phyloP scores from a whole-genome alignment of 177 flowering plant genomes.

The Vitis hybrid region DNA sequence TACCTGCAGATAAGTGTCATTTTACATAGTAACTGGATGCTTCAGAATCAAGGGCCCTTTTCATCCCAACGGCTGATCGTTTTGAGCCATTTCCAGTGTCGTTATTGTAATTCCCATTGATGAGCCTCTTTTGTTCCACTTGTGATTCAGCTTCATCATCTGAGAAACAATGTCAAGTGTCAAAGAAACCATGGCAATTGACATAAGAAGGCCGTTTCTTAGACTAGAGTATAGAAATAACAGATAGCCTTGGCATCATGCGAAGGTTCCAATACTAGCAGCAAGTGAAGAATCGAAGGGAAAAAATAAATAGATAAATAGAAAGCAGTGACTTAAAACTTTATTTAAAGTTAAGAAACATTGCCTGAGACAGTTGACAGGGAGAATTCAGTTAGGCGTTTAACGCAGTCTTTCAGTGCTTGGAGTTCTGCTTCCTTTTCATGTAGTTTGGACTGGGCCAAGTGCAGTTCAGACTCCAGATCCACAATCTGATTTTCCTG shows the following conservation, averaged over 20 bases:
- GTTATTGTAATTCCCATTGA: slow-evolving; percentile 5
- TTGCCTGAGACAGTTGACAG: slow-evolving; percentile 43
- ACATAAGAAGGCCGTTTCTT: too few relatives aligned
- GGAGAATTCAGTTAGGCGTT: slow-evolving; percentile 50
- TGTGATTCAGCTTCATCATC: slow-evolving; percentile 40
- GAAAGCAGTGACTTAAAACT: not conserved
- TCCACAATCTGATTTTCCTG: slow-evolving; percentile 61
- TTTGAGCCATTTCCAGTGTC: slow-evolving; percentile 13
- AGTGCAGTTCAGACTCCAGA: slow-evolving; percentile 49
- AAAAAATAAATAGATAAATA: not conserved
- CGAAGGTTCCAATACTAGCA: too few relatives aligned
- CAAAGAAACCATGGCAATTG: too few relatives aligned
- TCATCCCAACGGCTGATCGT: slow-evolving; percentile 41
- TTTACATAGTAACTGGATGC: too few relatives aligned
- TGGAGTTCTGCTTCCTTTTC: slow-evolving; percentile 71
- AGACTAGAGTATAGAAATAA: too few relatives aligned
- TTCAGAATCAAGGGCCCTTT: slow-evolving; percentile 35
- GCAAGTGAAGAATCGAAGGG: not conserved
- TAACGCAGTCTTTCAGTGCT: slow-evolving; percentile 58
- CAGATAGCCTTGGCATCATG: too few relatives aligned
- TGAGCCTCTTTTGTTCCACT: slow-evolving; percentile 11
- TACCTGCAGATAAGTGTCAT: slow-evolving; percentile 7
- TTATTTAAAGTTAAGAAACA: slow-evolving; percentile 4
- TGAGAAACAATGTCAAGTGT: slow-evolving; percentile 14
- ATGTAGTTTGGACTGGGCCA: slow-evolving; percentile 46